Base-by-base conservation (phyloP, 73 alveolate species). In the Blepharisma stoltei region DNA sequence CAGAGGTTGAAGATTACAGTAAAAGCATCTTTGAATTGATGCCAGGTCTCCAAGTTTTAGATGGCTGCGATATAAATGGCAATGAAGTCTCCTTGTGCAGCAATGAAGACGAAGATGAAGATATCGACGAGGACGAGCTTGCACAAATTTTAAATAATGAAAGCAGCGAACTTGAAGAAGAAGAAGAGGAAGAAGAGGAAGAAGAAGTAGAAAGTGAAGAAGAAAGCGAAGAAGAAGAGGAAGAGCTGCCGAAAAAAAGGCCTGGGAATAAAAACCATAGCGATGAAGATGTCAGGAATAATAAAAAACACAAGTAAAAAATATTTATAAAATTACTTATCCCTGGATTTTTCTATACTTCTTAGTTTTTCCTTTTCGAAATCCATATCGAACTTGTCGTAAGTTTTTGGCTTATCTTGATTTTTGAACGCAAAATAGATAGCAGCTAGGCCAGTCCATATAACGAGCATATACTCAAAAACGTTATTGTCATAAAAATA, bases 401-500 rank as follows among this genome's bases (percentile, higher is more conserved):
- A 0, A 1, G 49, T 69, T 54, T 71, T 32, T 1, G 41, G 41
- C 41, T 3, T 32, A 11, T 84, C 89, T 6, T 73, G 47, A 77
- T 77, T 79, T 53, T 78, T 84, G 54, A 78, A 54, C 11, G 68
- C 71, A 41, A 86, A 70, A 55, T 85, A 86, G 1, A 79, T 47
- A 47, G 85, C 43, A 7, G 92, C 77, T 47, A 86, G 71, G 6
- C 48, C 84, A 37, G 91, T 76, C 97, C 94, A 86, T 18, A 82
- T 85, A 0, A 92, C 21, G 32, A 93, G 70, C 20, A 82, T 41
- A 48, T 77, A 81, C 55, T 82, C 88, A 88, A 93, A 91, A 6
- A 91, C 92, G 69, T 89, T 85, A 43, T 89, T 55, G 38, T 78
- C 71, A 69, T 81, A 87, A 67, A 91, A 91, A 71, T 83, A 93